Evolutionary conservation across 2,329 filamentous ascomycete species (phyloP).

Genomic region (Bipolaris oryzae): DNA sequence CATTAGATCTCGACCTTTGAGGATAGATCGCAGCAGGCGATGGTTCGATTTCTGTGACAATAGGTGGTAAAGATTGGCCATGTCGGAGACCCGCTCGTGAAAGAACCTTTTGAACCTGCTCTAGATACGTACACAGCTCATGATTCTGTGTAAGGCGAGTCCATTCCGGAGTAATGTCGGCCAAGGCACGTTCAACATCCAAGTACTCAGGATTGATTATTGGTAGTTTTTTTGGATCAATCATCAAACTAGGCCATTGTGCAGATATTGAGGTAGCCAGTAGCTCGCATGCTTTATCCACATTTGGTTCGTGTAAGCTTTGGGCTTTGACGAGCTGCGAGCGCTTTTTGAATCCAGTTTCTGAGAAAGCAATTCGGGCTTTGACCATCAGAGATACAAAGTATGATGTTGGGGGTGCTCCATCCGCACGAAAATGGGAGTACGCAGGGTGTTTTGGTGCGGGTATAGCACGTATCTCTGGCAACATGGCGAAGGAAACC

Average conservation of each 20-base stretch:
- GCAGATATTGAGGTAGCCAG: constrained; percentile 51
- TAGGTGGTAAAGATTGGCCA: background rate
- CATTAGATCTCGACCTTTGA: background rate
- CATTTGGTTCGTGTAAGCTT: constrained; percentile 27
- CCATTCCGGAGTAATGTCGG: constrained; percentile 56
- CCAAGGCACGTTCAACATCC: constrained; percentile 47
- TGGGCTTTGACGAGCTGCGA: constrained; percentile 39
- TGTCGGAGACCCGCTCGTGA: constrained; percentile 4
- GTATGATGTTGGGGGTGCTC: constrained; percentile 33
- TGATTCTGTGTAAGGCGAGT: constrained; percentile 56
- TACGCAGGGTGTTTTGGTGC: constrained; percentile 45
- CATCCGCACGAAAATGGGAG: constrained; percentile 45
- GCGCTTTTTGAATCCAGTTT: constrained; percentile 29
- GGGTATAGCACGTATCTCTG: constrained; percentile 47
- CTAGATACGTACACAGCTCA: constrained; percentile 54
- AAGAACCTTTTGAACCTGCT: constrained; percentile 50
- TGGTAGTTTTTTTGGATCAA: constrained; percentile 38
- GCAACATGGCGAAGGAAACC: constrained; percentile 53
- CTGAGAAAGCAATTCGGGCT: constrained; percentile 40
- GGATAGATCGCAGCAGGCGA: background rate
- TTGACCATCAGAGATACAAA: constrained; percentile 20
- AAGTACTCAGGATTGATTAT: constrained; percentile 41
- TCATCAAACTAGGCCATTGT: constrained; percentile 49
- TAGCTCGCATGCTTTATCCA: constrained; percentile 38
- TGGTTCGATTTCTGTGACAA: background rate